phyloP scores from a whole-genome alignment of 768 basidiomycete genomes.

The Solioccasus polychromus region DNA sequence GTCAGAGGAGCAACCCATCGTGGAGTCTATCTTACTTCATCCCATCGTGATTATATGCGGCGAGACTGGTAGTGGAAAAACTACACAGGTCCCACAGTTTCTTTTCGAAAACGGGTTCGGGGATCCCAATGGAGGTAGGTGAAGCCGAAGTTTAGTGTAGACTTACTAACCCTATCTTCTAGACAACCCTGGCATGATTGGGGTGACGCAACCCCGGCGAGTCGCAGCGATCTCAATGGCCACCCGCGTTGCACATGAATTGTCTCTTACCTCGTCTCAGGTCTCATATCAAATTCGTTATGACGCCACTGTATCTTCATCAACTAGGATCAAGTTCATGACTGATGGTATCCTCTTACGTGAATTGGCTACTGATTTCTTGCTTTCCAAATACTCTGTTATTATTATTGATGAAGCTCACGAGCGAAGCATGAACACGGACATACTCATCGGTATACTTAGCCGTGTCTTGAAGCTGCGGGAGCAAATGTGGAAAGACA shows the following conservation, averaged over 20 bases:
- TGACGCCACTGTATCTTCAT: slow-evolving; percentile 86
- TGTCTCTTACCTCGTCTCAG: slow-evolving; percentile 75
- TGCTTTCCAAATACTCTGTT: slow-evolving; percentile 91
- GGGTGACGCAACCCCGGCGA: slow-evolving; percentile 94
- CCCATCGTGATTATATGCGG: slow-evolving; percentile 72
- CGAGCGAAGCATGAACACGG: slow-evolving; percentile 97
- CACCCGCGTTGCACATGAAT: slow-evolving; percentile 85
- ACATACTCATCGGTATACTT: slow-evolving; percentile 95
- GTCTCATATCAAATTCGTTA: slow-evolving; percentile 99
- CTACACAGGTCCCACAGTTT: slow-evolving; percentile 97
- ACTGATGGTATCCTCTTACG: slow-evolving; percentile 96
- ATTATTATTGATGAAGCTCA: slow-evolving; percentile 98
- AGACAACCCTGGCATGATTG: slow-evolving; percentile 99
- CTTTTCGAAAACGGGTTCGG: slow-evolving; percentile 98
- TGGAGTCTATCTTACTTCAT: slow-evolving; percentile 87
- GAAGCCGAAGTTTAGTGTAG: slow-evolving; percentile 14
- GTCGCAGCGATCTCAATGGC: slow-evolving; percentile 98
- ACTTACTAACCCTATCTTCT: slow-evolving; percentile 4
- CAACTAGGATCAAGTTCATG: slow-evolving; percentile 98
- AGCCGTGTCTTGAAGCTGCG: slow-evolving; percentile 88
- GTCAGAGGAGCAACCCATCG: slow-evolving; percentile 90
- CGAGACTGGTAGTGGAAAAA: slow-evolving; percentile 98
- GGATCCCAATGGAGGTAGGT: slow-evolving; percentile 67
- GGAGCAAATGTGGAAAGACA: slow-evolving; percentile 85
- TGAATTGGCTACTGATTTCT: slow-evolving; percentile 88